Percentiles rank a stretch among this genome's conserved stretches.
phyloP scores from a whole-genome alignment of 2,329 filamentous ascomycete genomes.

The Alternaria sp. region DNA sequence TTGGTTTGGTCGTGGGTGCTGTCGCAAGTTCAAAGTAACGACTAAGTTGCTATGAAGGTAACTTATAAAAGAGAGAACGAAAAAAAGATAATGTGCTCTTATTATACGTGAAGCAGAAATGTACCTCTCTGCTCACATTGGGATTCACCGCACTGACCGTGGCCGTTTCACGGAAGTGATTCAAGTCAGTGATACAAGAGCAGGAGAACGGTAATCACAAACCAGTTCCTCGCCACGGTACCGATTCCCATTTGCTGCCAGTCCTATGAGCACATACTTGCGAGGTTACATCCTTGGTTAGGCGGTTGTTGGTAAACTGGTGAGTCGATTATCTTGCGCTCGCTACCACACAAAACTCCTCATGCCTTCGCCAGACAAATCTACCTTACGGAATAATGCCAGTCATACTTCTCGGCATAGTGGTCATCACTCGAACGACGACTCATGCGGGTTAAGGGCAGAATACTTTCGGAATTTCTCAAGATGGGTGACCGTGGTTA shows the following conservation, averaged over 20 bases:
- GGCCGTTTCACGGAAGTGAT: neutral
- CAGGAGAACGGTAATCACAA: neutral
- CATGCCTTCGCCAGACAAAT: neutral
- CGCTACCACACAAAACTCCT: neutral
- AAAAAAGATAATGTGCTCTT: neutral
- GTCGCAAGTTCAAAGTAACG: neutral
- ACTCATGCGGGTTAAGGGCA: neutral
- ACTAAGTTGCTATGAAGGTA: neutral
- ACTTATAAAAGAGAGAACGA: neutral
- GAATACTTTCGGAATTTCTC: neutral
- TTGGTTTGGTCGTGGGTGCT: neutral
- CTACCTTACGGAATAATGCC: neutral
- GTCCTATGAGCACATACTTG: neutral
- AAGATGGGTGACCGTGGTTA: neutral
- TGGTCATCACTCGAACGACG: neutral
- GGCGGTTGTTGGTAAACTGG: neutral
- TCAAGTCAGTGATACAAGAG: neutral
- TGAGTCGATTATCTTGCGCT: neutral
- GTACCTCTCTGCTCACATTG: neutral
- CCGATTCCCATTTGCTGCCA: neutral
- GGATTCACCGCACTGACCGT: neutral
- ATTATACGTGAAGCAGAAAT: neutral
- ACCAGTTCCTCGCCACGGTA: neutral
- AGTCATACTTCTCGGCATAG: neutral
- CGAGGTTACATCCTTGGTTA: neutral